Percentiles rank a stretch among this genome's conserved stretches.
Evolutionary conservation across 345 rosid genomes (phyloP).

Genomic region (Melastoma malabathricum): DNA sequence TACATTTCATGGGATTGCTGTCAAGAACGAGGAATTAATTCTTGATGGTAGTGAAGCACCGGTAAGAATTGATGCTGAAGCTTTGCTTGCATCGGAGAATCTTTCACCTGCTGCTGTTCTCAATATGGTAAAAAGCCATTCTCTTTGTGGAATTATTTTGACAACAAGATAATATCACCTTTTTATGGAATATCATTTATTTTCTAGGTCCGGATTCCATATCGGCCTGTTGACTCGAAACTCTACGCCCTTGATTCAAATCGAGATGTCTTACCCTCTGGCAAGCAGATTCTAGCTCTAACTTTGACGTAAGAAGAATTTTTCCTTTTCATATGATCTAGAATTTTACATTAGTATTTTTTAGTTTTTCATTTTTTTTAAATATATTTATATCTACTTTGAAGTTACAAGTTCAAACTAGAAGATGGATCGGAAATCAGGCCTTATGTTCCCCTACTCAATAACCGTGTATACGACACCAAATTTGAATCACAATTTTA

Average conservation of each 20-base stretch:
- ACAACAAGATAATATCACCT: conserved; percentile 1
- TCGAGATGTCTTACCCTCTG: conserved; percentile 87
- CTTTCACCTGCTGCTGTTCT: conserved; percentile 64
- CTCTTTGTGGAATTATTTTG: not conserved
- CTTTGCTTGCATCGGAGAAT: conserved; percentile 60
- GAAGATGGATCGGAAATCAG: conserved; percentile 86
- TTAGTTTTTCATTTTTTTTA: conserved; percentile 6
- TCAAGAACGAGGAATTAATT: conserved; percentile 59
- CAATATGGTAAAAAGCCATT: conserved; percentile 46
- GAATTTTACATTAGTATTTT: conserved; percentile 1
- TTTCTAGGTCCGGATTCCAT: conserved; percentile 69
- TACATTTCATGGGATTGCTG: conserved; percentile 69
- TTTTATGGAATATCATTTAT: conserved; percentile 6
- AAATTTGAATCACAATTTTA: conserved; percentile 96
- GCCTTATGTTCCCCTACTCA: conserved; percentile 78
- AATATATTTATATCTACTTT: conserved; percentile 8
- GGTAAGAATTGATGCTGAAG: conserved; percentile 67
- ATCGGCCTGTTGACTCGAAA: conserved; percentile 70
- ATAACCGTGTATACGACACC: conserved; percentile 89
- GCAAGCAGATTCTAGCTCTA: conserved; percentile 79
- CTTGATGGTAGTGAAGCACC: conserved; percentile 99
- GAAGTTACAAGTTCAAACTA: conserved; percentile 86
- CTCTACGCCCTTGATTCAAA: conserved; percentile 47
- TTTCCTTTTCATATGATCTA: conserved; percentile 6
- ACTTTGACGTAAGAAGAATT: conserved; percentile 52